These are phyloP conservation scores for Fusarium anguioides DNA, from an alignment of 2,329 filamentous ascomycete genomes.

Conservation along the genomic window DNA sequence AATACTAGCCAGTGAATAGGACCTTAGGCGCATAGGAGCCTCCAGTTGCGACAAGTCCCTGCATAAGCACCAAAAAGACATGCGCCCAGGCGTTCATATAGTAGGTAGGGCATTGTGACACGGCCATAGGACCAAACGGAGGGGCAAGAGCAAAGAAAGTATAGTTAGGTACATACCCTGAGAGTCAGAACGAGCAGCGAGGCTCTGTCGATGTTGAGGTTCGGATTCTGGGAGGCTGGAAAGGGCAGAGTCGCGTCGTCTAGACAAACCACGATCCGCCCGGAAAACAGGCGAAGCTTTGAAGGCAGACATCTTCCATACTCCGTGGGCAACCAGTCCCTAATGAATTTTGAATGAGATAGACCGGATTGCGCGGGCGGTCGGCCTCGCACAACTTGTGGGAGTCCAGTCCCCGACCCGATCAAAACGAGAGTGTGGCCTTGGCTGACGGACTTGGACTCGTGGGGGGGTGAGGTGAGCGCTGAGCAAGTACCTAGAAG, in stretches of 20 bases:
- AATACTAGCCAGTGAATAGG: conserved; percentile 4
- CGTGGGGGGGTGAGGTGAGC: conserved; percentile 28
- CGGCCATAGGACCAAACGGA: conserved; percentile 2
- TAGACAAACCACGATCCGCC: conserved; percentile 45
- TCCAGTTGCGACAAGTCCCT: conserved; percentile 24
- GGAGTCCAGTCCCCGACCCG: conserved; percentile 39
- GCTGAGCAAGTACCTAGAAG: neutral
- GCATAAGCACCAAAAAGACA: conserved; percentile 18
- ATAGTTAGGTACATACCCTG: conserved; percentile 45
- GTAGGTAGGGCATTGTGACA: conserved; percentile 25
- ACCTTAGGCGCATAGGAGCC: conserved; percentile 9
- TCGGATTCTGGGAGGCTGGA: conserved; percentile 40
- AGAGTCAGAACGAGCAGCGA: conserved; percentile 45
- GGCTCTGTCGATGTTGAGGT: conserved; percentile 41
- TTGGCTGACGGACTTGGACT: conserved; percentile 36
- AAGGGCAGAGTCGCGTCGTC: conserved; percentile 41
- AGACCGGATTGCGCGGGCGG: conserved; percentile 38
- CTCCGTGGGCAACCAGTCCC: conserved; percentile 43
- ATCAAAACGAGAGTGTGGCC: conserved; percentile 35
- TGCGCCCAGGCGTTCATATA: conserved; percentile 14
- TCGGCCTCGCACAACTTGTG: conserved; percentile 43
- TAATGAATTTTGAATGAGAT: conserved; percentile 38
- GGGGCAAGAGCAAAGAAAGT: conserved; percentile 2
- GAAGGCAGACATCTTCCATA: conserved; percentile 52
- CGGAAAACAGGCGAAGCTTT: conserved; percentile 44